Evolutionary conservation across 345 rosid genomes (phyloP), one percentile per base, ranked within the genome.

Genomic region (Brassica napus): DNA sequence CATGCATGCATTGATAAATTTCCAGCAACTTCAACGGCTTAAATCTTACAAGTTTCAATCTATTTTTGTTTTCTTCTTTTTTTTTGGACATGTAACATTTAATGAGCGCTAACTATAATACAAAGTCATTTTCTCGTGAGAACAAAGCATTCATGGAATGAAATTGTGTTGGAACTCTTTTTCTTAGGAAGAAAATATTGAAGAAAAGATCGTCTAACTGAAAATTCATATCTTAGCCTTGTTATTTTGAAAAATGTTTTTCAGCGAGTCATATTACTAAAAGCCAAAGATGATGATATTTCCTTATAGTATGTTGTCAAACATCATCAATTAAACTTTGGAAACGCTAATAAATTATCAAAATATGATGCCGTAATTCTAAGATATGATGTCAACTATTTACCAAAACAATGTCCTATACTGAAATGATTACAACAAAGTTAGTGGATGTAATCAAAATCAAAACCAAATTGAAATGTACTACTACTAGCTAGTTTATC

Each of bases 21-120:
- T 28, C 77, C 77, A 79, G 67, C 74, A 14, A 79, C 78, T 66
- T 55, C 81, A 65, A 77, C 44, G 58, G 65, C 24, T 77, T 77
- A 64, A 64, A 49, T 9, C 65, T 52, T 52, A 11, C 55, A 57
- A 35, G 47, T 24, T 24, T 63, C 16, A 12, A 52, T 64, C 37
- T 10, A 15, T 16, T 54, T 54, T 49, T 59, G 16, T 10, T 9
- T 4, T 11, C 6, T 26, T 28, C 42, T 9, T 34, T 37, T 35
- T 35, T 8, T 15, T 76, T 18, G 32, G 32, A 64, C 61, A 28
- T 52, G 15, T 15, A 49, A 21, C 16, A 69, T 47, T 6, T 59
- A 44, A 68, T 69, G 49, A 68, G 52, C 63, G 26, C 47, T 59
- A 68, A 39, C n/a, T 60, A 76, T 39, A 18, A 16, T 7, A 54